Base-by-base conservation (phyloP, 176 grass and related monocot species). In the Phoenix dactylifera region DNA sequence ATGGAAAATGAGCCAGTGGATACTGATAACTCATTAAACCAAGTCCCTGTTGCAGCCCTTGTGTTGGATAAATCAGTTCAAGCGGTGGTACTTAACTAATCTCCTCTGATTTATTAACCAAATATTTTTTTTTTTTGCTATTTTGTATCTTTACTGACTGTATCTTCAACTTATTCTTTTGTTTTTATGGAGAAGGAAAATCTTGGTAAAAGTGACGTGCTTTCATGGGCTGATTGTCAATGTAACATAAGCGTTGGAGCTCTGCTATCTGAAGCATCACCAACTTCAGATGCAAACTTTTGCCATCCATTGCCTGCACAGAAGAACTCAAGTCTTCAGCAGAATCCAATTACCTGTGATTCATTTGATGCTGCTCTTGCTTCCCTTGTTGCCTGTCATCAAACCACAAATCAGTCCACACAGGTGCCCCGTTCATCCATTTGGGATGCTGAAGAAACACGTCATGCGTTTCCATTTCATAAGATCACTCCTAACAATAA, bases 361-460 rank as follows among this genome's bases (percentile, higher is more conserved):
- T 98, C 93, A 56, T 98, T 98, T 75, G 93, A 98, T 80, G 82
- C 84, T 88, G 88, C 75, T 68, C 89, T 98, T 64, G 84, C 87
- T 73, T 76, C 84, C 10, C 54, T 92, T 63, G 80, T 98, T 74
- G 65, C 70, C 20, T 18, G 30, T 4, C 87, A 92, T 55, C 72
- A 88, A 78, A 18, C 75, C 17, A 78, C 24, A 59, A 74, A 59
- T 74, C 76, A 85, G 49, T 75, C 73, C 0, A 77, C 26, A 15
- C 17, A 32, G 60, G 59, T 32, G 19, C 54, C 73, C 53, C 69
- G 65, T 69, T 70, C 81, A 32, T 91, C 87, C 48, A 81, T 92
- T 77, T 98, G 77, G 87, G 84, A 98, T 57, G 81, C 83, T 2
- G 93, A 98, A 73, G 88, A 92, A 78, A 88, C 93, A 25, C 86